A percentile compares a stretch with the other conserved stretches of the same genome.
Evolutionary conservation across 108 stramenopile species (phyloP).

Genomic region (Nannochloropsis salina): DNA sequence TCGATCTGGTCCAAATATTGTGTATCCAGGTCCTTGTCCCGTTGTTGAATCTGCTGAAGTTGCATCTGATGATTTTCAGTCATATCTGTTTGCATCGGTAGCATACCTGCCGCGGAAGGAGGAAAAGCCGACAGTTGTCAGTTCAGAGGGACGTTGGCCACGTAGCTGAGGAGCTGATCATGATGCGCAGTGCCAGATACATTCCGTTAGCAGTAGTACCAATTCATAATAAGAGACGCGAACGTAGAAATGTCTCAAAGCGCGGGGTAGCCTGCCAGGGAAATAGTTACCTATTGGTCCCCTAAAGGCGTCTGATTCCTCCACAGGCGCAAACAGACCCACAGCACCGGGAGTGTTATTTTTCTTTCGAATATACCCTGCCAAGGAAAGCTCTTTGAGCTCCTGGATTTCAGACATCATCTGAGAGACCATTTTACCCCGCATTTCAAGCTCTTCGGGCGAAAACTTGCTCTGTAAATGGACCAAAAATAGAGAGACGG

Average conservation of each 20-base stretch:
- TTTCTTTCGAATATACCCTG: slow-evolving; percentile 60
- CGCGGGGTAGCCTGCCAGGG: no score
- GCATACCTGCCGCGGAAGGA: background rate
- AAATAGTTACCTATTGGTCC: slow-evolving; percentile 29
- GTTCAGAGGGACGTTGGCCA: no score
- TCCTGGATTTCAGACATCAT: slow-evolving; percentile 71
- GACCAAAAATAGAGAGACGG: background rate
- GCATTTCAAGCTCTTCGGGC: slow-evolving; percentile 71
- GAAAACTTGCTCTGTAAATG: slow-evolving; percentile 65
- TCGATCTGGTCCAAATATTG: slow-evolving; percentile 76
- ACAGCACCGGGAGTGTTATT: slow-evolving; percentile 48
- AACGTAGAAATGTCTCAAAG: no score
- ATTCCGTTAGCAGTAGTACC: no score
- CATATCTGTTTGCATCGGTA: slow-evolving; percentile 48
- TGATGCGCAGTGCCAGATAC: no score
- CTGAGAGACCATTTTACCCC: slow-evolving; percentile 64
- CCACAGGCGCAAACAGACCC: slow-evolving; percentile 55
- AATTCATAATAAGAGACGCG: no score
- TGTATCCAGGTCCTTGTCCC: slow-evolving; percentile 72
- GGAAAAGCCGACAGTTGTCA: slow-evolving; percentile 13
- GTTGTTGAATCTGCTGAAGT: slow-evolving; percentile 66
- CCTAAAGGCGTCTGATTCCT: slow-evolving; percentile 38
- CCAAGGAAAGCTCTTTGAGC: slow-evolving; percentile 66
- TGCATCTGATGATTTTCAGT: slow-evolving; percentile 66
- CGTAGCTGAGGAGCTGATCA: background rate